Conservation (phyloP, 1,284 basidiomycete species). For the Amylostereum areolatum region DNA sequence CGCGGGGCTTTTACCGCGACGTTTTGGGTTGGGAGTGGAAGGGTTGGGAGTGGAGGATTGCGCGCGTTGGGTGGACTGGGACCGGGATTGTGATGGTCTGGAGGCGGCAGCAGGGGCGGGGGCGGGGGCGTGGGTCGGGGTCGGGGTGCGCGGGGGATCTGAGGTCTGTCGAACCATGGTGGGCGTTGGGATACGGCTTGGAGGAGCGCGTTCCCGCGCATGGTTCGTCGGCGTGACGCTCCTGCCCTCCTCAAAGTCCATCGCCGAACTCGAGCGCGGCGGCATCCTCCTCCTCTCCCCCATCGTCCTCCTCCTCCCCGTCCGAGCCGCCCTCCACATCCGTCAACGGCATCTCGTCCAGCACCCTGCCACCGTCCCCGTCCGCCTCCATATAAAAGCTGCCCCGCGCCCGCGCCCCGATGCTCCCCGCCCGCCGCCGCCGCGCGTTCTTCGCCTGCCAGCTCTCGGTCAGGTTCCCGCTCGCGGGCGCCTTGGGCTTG, state of each 20-base stretch:
- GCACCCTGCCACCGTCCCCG: slow-evolving; percentile 43
- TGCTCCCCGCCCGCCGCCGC: slow-evolving; percentile 50
- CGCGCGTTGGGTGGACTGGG: slow-evolving; percentile 16
- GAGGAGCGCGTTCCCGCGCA: slow-evolving; percentile 7
- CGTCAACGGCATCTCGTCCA: slow-evolving; percentile 66
- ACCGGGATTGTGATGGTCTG: slow-evolving; percentile 3
- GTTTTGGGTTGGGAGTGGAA: slow-evolving; percentile 24
- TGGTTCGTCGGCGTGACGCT: slow-evolving; percentile 21
- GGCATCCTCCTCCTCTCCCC: slow-evolving; percentile 16
- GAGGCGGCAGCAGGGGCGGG: background rate
- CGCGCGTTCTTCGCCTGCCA: slow-evolving; percentile 14
- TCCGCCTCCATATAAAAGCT: slow-evolving; percentile 64
- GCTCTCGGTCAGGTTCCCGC: slow-evolving; percentile 11
- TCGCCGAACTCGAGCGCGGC: slow-evolving; percentile 10
- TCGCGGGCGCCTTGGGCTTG: slow-evolving; percentile 18
- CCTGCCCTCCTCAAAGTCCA: slow-evolving; percentile 11
- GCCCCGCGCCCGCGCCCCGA: slow-evolving; percentile 38
- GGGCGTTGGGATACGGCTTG: slow-evolving; percentile 22
- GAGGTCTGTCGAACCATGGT: slow-evolving; percentile 17
- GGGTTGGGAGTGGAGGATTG: slow-evolving; percentile 14
- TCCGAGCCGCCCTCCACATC: slow-evolving; percentile 51
- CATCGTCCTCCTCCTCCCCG: slow-evolving; percentile 21
- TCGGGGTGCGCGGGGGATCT: slow-evolving; percentile 23
- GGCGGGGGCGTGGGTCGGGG: slow-evolving; percentile 12
- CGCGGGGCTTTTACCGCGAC: slow-evolving; percentile 39